These are phyloP conservation scores for Crithidia sp. DNA, from an alignment of 208 protist genomes.

Conservation along the genomic window DNA sequence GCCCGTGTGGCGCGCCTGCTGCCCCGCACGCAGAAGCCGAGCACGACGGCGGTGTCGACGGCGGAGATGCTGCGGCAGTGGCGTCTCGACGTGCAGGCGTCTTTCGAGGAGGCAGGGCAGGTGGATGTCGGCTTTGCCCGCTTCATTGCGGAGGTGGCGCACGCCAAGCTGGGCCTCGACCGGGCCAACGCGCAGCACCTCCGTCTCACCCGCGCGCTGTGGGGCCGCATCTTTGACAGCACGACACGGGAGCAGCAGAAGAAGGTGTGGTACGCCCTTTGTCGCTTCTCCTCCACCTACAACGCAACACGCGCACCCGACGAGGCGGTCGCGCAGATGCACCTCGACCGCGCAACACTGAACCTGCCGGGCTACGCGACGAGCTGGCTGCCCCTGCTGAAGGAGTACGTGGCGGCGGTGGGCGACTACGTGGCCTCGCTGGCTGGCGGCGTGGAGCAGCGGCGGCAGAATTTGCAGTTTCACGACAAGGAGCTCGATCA, in stretches of 20 bases:
- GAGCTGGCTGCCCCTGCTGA: conserved; percentile 32
- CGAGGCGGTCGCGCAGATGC: conserved; percentile 32
- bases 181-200: conserved; percentile 32
- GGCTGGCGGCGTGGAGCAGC: conserved; percentile 44
- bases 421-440: conserved; percentile 29
- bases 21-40: conserved; percentile 38
- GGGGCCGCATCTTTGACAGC: conserved; percentile 47
- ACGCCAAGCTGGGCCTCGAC: conserved; percentile 74
- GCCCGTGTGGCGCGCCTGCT: conserved; percentile 69
- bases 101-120: conserved; percentile 58
- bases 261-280: conserved; percentile 68
- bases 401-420: conserved; percentile 47
- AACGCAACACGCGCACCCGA: conserved; percentile 19
- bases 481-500: conserved; percentile 68
- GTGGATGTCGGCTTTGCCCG: conserved; percentile 59
- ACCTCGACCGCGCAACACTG: conserved; percentile 17
- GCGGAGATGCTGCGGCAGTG: conserved; percentile 43
- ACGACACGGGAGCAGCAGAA: conserved; percentile 57
- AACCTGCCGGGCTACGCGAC: conserved; percentile 26
- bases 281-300: conserved; percentile 75
- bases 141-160: conserved; percentile 57
- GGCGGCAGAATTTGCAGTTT: conserved; percentile 63
- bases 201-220: conserved; percentile 53
- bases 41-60: conserved; percentile 21
- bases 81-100: conserved; percentile 53